Base-by-base conservation (phyloP, 1,284 basidiomycete species). In the Puccinia coronata region DNA sequence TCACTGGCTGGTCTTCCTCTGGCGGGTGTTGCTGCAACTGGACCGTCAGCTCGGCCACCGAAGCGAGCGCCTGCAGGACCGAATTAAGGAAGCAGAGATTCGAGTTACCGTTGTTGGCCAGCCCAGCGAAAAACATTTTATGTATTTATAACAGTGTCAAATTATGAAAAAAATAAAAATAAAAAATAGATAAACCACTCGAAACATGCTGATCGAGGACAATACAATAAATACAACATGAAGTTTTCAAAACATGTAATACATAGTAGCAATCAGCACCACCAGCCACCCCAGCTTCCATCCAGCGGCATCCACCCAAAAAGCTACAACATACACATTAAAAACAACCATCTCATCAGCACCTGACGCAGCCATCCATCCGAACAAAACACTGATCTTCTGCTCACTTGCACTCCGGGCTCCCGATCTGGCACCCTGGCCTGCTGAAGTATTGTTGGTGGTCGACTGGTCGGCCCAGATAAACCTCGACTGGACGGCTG, bases 11-110 rank as follows among this genome's bases (percentile, higher is more conserved):
- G 31, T 92, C 90, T 0, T 20, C 25, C 1, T 20, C 39, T 25
- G 51, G 87, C 23, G 88, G 89, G 82, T 92, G 92, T 16, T 93
- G 94, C 83, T 90, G 90, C 31, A 96, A 89, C 84, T 94, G 90
- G 0, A 91, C 90, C 83, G 91, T 89, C 4, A 96, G 89, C 82
- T 93, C 92, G 53, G 90, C 89, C 55, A 95, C 87, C 0, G 94
- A 95, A 20, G 94, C 92, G 85, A 95, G 88, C 47, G 94, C 92
- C 93, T 96, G 94, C 14, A 96, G 87, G 3, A 94, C 95, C 18
- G 94, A 93, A 86, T 97, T 95, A 91, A 96, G 92, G 88, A 96
- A 97, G 85, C 95, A 96, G 83, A 96, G 92, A 73, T 93, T 95
- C 12, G 95, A 94, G n/a, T 93, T 94, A 51, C 95, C 91, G 34